A percentile compares a stretch with the other conserved stretches of the same genome.
Conservation (phyloP, 176 grass and related monocot species). For the Cenchrus fungigraminus region DNA sequence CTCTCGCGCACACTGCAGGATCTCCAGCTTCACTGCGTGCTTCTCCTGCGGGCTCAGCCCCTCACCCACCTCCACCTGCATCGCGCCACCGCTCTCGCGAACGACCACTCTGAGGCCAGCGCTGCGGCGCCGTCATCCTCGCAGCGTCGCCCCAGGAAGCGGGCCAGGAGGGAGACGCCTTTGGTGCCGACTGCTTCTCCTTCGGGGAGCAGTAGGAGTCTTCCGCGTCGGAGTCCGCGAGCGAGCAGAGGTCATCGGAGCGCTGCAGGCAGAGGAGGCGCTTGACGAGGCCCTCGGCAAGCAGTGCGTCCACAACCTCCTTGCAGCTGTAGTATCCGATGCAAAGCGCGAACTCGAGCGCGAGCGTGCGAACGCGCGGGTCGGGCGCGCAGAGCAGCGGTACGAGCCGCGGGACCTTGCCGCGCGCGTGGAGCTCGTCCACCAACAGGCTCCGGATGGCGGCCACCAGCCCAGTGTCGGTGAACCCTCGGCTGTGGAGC, state of each 20-base stretch:
- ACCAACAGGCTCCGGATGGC: no score
- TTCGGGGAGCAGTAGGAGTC: not conserved
- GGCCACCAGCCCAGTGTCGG: no score
- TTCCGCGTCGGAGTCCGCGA: constrained; percentile 45
- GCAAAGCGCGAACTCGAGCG: constrained; percentile 45
- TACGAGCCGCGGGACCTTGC: no score
- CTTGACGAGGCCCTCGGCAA: constrained; percentile 78
- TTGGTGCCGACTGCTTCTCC: constrained; percentile 6
- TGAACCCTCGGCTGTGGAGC: no score
- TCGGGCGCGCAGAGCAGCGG: no score
- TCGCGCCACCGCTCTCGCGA: constrained; percentile 71
- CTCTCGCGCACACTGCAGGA: constrained; percentile 67
- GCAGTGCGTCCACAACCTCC: constrained; percentile 74
- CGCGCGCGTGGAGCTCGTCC: no score
- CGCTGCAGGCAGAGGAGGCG: constrained; percentile 77
- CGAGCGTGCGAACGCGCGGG: no score
- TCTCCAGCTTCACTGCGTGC: constrained; percentile 63
- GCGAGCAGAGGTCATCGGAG: constrained; percentile 51
- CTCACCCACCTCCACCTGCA: constrained; percentile 83
- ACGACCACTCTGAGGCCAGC: constrained; percentile 35
- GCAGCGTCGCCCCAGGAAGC: constrained; percentile 11
- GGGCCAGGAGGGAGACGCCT: not conserved
- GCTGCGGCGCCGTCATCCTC: not conserved
- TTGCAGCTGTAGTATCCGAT: constrained; percentile 73
- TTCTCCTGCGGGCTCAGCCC: constrained; percentile 70